Conservation (phyloP, 1,139 yeast genomes). For the Yamadazyma atmosphaerica region DNA sequence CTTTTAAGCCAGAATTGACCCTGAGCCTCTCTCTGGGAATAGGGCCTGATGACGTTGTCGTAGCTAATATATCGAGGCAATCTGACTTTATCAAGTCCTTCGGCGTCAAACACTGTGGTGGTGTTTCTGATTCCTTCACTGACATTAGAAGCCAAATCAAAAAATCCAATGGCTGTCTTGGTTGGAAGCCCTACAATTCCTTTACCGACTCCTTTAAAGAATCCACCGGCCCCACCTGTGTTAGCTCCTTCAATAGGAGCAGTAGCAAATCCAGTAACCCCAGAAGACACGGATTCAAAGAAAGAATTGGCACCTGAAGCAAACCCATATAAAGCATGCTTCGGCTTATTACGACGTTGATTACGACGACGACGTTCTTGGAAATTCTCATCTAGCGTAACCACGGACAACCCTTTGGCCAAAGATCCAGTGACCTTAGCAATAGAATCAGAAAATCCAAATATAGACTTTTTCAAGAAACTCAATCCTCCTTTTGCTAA, state of each 20-base stretch:
- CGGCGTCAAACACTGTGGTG: slow-evolving; percentile 85
- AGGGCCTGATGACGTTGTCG: slow-evolving; percentile 73
- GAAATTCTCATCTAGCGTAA: slow-evolving; percentile 81
- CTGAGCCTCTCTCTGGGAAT: slow-evolving; percentile 80
- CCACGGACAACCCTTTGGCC: slow-evolving; percentile 91
- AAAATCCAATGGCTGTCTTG: slow-evolving; percentile 92
- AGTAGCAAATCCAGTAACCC: slow-evolving; percentile 84
- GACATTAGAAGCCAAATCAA: slow-evolving; percentile 89
- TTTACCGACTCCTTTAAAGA: slow-evolving; percentile 89
- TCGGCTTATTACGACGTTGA: slow-evolving; percentile 76
- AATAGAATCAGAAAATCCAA: slow-evolving; percentile 91
- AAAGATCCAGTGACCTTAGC: slow-evolving; percentile 91
- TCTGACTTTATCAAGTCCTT: slow-evolving; percentile 76
- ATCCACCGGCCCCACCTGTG: slow-evolving; percentile 79
- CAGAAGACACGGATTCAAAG: slow-evolving; percentile 83
- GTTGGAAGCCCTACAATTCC: slow-evolving; percentile 96
- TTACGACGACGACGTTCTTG: slow-evolving; percentile 79
- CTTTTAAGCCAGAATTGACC: slow-evolving; percentile 93
- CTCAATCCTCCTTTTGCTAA: slow-evolving; percentile 95
- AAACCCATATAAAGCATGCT: slow-evolving; percentile 86
- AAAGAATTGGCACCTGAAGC: slow-evolving; percentile 88
- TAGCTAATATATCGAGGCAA: slow-evolving; percentile 74
- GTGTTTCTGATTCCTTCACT: slow-evolving; percentile 94
- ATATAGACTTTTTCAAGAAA: slow-evolving; percentile 90
- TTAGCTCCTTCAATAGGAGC: slow-evolving; percentile 91